phyloP scores from a whole-genome alignment of 2,329 filamentous ascomycete species.

The Colletotrichum paranaense region DNA sequence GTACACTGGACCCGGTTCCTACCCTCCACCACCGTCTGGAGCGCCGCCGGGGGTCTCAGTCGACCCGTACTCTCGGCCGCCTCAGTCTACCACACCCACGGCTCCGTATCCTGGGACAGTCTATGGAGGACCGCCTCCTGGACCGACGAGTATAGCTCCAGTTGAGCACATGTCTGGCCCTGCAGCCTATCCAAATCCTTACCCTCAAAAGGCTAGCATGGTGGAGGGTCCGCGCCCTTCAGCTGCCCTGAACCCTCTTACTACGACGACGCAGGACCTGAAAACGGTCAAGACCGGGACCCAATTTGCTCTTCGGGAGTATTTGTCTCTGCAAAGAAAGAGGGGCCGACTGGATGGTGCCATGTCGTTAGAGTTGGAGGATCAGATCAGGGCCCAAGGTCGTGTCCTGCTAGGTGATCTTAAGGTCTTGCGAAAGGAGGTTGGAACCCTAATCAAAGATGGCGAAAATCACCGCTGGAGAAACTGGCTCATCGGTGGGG shows the following conservation, averaged over 20 bases:
- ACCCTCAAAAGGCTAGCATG: slow-evolving; percentile 15
- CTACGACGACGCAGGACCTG: slow-evolving; percentile 42
- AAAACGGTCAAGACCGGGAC: slow-evolving; percentile 47
- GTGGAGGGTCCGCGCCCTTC: slow-evolving; percentile 19
- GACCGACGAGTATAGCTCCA: background rate
- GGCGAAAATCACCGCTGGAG: slow-evolving; percentile 64
- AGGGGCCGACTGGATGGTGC: slow-evolving; percentile 42
- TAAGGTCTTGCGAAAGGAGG: slow-evolving; percentile 54
- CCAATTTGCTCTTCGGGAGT: slow-evolving; percentile 50
- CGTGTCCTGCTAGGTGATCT: slow-evolving; percentile 57
- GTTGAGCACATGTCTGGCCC: slow-evolving; percentile 30
- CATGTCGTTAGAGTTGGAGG: slow-evolving; percentile 51
- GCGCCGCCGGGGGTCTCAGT: slow-evolving; percentile 3
- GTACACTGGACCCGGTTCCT: slow-evolving; percentile 21
- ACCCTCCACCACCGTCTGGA: slow-evolving; percentile 4
- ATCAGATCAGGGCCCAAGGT: slow-evolving; percentile 55
- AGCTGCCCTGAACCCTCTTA: slow-evolving; percentile 28
- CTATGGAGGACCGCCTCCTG: slow-evolving; percentile 20
- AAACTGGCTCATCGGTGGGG: slow-evolving; percentile 62
- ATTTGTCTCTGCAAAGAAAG: slow-evolving; percentile 46
- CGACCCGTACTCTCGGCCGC: slow-evolving; percentile 4
- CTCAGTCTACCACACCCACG: background rate
- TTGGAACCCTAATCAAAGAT: slow-evolving; percentile 54
- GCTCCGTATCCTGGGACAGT: background rate
- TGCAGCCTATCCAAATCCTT: slow-evolving; percentile 18